phyloP scores from a whole-genome alignment of 2,329 filamentous ascomycete species.

The Chrysosporium queenslandicum region DNA sequence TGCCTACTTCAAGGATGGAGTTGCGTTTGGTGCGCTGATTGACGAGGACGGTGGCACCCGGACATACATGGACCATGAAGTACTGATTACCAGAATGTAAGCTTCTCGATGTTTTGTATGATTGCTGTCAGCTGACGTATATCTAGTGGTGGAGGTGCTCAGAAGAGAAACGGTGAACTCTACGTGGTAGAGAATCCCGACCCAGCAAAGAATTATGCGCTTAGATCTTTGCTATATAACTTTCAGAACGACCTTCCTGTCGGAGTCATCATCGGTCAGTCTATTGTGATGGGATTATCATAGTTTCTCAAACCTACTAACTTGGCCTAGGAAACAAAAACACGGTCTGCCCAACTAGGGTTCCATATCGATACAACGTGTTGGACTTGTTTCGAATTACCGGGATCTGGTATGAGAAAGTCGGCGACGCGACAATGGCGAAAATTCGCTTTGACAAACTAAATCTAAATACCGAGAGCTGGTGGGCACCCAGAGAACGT shows the following conservation, averaged over 20 bases:
- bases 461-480: slow-evolving; percentile 42
- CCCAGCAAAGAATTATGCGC: slow-evolving; percentile 25
- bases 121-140: slow-evolving; percentile 17
- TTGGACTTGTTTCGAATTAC: slow-evolving; percentile 61
- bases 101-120: slow-evolving; percentile 20
- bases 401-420: slow-evolving; percentile 56
- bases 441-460: slow-evolving; percentile 59
- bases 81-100: slow-evolving; percentile 55
- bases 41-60: slow-evolving; percentile 46
- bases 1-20: slow-evolving; percentile 42
- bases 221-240: slow-evolving; percentile 39
- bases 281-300: not conserved
- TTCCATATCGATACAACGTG: slow-evolving; percentile 53
- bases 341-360: slow-evolving; percentile 37
- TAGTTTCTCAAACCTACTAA: not conserved
- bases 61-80: slow-evolving; percentile 50
- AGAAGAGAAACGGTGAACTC: slow-evolving; percentile 40
- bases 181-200: slow-evolving; percentile 41
- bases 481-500: slow-evolving; percentile 45
- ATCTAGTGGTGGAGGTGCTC: slow-evolving; percentile 46
- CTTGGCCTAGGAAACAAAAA: slow-evolving; percentile 43
- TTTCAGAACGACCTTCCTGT: slow-evolving; percentile 43
- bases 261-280: slow-evolving; percentile 45
- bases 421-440: slow-evolving; percentile 35
- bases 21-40: slow-evolving; percentile 50